phyloP scores from a whole-genome alignment of 176 grass and related monocot species.

The Melocanna baccifera region DNA sequence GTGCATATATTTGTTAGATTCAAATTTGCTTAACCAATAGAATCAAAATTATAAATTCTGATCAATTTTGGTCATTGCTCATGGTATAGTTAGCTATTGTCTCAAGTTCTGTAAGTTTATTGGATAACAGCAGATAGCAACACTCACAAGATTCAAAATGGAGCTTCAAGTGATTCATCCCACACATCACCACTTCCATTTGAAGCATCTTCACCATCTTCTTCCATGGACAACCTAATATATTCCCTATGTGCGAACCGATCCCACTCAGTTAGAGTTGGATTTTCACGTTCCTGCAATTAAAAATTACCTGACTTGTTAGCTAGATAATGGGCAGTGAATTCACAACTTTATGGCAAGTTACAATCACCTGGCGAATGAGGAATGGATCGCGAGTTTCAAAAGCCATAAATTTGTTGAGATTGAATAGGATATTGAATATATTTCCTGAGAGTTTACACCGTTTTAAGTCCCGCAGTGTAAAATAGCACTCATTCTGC shows the following conservation, averaged over 20 bases:
- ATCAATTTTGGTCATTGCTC: neutral
- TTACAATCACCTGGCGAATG: conserved; percentile 80
- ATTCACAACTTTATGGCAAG: conserved; percentile 21
- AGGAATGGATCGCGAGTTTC: conserved; percentile 98
- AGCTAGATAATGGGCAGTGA: conserved; percentile 6
- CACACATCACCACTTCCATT: conserved; percentile 99
- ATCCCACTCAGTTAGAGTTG: conserved; percentile 97
- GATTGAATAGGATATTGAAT: conserved; percentile 99
- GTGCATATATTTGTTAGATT: neutral
- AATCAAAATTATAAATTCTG: neutral
- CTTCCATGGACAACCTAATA: conserved; percentile 98
- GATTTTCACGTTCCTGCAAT: conserved; percentile 91
- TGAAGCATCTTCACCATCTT: conserved; percentile 99
- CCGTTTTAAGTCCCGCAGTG: conserved; percentile 69
- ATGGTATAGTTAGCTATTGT: neutral
- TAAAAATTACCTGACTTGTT: conserved; percentile 10
- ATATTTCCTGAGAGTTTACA: conserved; percentile 98
- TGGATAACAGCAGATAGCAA: neutral
- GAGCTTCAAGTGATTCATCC: conserved; percentile 97
- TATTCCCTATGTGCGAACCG: conserved; percentile 97
- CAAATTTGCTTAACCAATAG: neutral
- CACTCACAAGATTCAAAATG: conserved; percentile 79
- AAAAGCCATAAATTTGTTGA: conserved; percentile 99
- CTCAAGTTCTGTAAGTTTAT: conserved; percentile 4
- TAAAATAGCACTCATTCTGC: conserved; percentile 89